phyloP scores from a whole-genome alignment of 805 yeast species.

The Jamesozyma gamospora region DNA sequence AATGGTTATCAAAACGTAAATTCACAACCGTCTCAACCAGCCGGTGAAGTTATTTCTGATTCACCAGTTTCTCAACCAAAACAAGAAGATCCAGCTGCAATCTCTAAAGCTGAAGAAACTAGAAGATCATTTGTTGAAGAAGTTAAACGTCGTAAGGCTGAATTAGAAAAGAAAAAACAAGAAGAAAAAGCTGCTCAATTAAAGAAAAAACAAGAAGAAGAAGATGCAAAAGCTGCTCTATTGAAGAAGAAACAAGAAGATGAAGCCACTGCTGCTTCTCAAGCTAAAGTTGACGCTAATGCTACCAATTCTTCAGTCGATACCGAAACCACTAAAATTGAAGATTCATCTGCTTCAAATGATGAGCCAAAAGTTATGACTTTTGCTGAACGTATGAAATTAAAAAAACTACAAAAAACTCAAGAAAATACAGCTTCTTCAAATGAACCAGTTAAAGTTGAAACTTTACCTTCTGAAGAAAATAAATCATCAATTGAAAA shows the following conservation, averaged over 20 bases:
- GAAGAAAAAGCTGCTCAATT: slow-evolving; percentile 4
- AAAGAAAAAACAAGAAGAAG: slow-evolving; percentile 4
- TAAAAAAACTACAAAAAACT: slow-evolving; percentile 12
- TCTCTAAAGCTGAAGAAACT: slow-evolving; percentile 23
- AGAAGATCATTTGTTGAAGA: slow-evolving; percentile 27
- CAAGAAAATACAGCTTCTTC: slow-evolving; percentile 2
- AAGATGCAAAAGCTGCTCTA: background rate
- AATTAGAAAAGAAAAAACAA: slow-evolving; percentile 20
- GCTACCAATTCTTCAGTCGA: background rate
- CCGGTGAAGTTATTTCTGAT: too few species aligned
- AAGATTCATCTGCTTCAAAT: slow-evolving; percentile 1
- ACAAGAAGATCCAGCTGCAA: slow-evolving; percentile 5
- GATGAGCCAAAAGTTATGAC: slow-evolving; percentile 9
- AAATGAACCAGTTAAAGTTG: slow-evolving; percentile 9
- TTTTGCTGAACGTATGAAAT: slow-evolving; percentile 20
- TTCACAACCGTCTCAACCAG: slow-evolving; percentile 17
- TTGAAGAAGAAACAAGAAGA: slow-evolving; percentile 2
- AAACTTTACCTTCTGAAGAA: background rate
- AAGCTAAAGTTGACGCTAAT: slow-evolving; percentile 4
- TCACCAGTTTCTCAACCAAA: too few species aligned
- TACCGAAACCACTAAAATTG: slow-evolving; percentile 7
- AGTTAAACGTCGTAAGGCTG: slow-evolving; percentile 24
- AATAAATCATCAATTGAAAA: slow-evolving; percentile 11
- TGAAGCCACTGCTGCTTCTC: slow-evolving; percentile 8
- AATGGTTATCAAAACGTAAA: slow-evolving; percentile 3